Conservation (phyloP, 148 eudicot genomes). For the Arbutus unedo region DNA sequence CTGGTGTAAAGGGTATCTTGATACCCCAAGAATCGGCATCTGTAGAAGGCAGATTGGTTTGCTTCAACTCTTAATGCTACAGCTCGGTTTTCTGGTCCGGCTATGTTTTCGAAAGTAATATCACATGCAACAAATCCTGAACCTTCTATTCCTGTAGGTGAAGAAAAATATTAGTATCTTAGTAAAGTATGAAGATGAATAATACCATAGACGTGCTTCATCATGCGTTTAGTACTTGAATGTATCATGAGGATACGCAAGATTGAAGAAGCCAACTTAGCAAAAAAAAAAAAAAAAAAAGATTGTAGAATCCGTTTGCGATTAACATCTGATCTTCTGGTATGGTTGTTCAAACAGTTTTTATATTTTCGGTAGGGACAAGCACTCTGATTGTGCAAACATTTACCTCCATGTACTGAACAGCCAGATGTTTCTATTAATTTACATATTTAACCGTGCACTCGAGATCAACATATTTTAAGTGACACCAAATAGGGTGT, state of each 20-base stretch:
- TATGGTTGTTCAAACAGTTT: no score
- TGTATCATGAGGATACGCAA: neutral
- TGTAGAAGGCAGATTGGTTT: neutral
- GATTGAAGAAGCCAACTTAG: neutral
- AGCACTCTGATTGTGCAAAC: no score
- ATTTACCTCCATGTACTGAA: no score
- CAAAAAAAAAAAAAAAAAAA: no score
- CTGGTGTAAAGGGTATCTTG: slow-evolving; percentile 7
- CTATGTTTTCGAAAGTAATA: neutral
- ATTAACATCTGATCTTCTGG: no score
- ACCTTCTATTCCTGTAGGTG: slow-evolving; percentile 4
- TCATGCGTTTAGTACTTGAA: neutral
- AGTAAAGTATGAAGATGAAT: neutral
- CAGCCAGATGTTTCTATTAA: no score
- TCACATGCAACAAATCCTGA: neutral
- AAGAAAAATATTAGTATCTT: neutral
- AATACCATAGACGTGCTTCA: neutral
- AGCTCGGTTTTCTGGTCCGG: neutral
- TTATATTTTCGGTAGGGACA: no score
- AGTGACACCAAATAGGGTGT: no score
- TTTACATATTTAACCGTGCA: no score
- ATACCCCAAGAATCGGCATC: neutral
- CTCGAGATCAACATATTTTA: no score
- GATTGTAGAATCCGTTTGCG: neutral
- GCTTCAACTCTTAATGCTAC: neutral